Evolutionary conservation across 139 green algal species (phyloP), one percentile per base, ranked within the genome.

Genomic region (Chlamydomonas incerta): DNA sequence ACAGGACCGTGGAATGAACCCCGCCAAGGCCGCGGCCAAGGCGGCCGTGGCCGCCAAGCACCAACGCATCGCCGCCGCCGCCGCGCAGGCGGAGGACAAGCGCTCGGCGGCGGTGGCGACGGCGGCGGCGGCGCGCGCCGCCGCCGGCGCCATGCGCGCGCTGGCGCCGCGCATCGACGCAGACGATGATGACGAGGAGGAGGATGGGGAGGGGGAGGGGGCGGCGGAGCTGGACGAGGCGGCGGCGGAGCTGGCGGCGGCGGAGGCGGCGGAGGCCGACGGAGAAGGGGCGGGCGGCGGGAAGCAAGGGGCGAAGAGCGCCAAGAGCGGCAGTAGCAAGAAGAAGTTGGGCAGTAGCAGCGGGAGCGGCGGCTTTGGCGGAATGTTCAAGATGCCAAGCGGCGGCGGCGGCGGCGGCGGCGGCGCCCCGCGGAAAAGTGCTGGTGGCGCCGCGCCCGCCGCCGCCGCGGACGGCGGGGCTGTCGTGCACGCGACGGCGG

Each of bases 11-110:
- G 77, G 77, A 29, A 73, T 66, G 31, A 83, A 83, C 63, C 65
- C 77, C 47, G 33, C n/a, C 26, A 83, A 83, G 77, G 77, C 77
- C 17, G 77, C 77, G 2, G 77, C 77, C 37, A 83, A 83, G 63
- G 57, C 68, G 15, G 77, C 77, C 17, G 77, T 83, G 1, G 77
- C 77, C 34, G 77, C 77, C 63, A 74, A 74, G 77, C 77, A 83
- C 29, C 63, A 74, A 63, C 63, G 77, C 63, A 74, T 83, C 41
- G 77, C 77, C 24, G 58, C 33, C 26, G 77, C 77, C 14, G 77
- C 77, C 8, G 41, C 62, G 29, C 46, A 41, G 17, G 41, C 63
- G 13, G 31, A 72, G 46, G 34, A 83, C 47, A 63, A 67, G 24
- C 28, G 60, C 18, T 65, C 77, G 41, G 77, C 77, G 41, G 13